Conservation (phyloP, 2,329 filamentous ascomycete species). For the Scorias spongiosa region DNA sequence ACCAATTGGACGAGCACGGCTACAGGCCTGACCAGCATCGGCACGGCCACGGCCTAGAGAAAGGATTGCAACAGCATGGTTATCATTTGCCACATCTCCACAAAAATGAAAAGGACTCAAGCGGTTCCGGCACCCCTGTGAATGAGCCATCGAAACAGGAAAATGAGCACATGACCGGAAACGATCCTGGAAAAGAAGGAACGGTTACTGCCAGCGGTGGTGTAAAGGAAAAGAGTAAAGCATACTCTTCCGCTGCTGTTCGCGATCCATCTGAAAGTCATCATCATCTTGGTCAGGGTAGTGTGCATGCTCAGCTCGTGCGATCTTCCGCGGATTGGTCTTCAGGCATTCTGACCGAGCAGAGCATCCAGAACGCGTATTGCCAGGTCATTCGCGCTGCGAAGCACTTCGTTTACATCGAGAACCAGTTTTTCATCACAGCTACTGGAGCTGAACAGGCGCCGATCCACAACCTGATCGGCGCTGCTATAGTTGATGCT, state of each 20-base stretch:
- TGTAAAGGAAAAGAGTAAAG: constrained; percentile 15
- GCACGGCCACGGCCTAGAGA: constrained; percentile 13
- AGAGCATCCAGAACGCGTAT: constrained; percentile 80
- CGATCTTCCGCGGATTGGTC: constrained; percentile 88
- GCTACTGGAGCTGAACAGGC: constrained; percentile 77
- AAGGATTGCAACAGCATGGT: constrained; percentile 10
- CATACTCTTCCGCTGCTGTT: constrained; percentile 11
- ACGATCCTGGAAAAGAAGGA: constrained; percentile 18
- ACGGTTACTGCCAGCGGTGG: constrained; percentile 18
- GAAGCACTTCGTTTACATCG: constrained; percentile 89
- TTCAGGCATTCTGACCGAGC: constrained; percentile 70
- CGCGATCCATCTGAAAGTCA: constrained; percentile 9
- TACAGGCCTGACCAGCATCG: constrained; percentile 17
- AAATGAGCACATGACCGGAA: constrained; percentile 18
- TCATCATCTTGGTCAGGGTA: constrained; percentile 40
- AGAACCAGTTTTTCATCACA: constrained; percentile 98
- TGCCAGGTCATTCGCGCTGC: constrained; percentile 71
- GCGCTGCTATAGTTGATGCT: constrained; percentile 78
- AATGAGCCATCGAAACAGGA: constrained; percentile 9
- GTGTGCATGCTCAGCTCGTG: constrained; percentile 70
- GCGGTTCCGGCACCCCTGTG: neutral
- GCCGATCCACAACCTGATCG: constrained; percentile 78
- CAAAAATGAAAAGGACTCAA: constrained; percentile 3
- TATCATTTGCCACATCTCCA: constrained; percentile 7
- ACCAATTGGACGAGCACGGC: constrained; percentile 15